Evolutionary conservation across 768 basidiomycete species (phyloP).

Genomic region (Dacryopinax spathularia): DNA sequence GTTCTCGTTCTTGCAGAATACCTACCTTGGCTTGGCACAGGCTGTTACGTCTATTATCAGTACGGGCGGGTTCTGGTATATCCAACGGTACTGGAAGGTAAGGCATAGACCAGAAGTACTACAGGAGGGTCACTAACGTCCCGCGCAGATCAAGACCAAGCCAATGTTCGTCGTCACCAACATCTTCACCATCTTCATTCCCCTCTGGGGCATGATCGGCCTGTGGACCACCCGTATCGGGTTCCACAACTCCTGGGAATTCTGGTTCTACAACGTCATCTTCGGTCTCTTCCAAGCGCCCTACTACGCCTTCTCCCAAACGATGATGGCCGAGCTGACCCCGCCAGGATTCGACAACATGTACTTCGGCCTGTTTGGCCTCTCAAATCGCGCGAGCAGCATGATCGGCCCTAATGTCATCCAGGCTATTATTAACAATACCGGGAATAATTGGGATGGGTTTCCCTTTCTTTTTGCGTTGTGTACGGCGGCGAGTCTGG

Average conservation of each 20-base stretch:
- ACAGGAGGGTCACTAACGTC: background rate
- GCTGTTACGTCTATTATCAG: conserved; percentile 58
- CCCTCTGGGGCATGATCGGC: conserved; percentile 71
- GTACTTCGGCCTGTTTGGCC: conserved; percentile 78
- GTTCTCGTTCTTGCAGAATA: conserved; percentile 71
- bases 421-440: conserved; percentile 58
- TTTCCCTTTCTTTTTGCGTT: conserved; percentile 73
- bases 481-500: conserved; percentile 47
- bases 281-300: conserved; percentile 76
- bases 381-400: conserved; percentile 72
- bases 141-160: conserved; percentile 46
- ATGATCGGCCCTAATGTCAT: conserved; percentile 80
- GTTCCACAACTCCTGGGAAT: conserved; percentile 80
- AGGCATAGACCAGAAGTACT: background rate
- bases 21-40: conserved; percentile 62
- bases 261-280: conserved; percentile 75
- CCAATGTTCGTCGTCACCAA: conserved; percentile 72
- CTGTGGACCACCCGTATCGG: conserved; percentile 67
- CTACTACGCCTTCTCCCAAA: conserved; percentile 58
- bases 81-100: conserved; percentile 56
- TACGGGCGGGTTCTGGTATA: conserved; percentile 69
- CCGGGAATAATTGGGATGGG: conserved; percentile 65
- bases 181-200: conserved; percentile 59
- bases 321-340: conserved; percentile 44
- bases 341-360: conserved; percentile 81